Base-by-base conservation (phyloP, 2,329 filamentous ascomycete species). In the Diplodia scrobiculata region DNA sequence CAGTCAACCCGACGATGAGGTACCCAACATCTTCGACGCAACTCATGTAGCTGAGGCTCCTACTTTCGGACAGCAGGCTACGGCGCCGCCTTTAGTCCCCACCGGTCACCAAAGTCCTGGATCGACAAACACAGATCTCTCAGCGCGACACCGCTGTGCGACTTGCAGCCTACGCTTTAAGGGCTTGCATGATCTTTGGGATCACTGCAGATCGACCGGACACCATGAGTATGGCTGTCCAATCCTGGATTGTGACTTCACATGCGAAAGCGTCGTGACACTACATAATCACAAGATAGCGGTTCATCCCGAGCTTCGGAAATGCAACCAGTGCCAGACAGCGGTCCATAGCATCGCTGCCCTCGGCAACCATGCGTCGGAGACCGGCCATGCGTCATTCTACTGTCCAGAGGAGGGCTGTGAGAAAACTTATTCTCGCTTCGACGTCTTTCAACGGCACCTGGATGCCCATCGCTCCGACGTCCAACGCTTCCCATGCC, bases 401-500 rank as follows among this genome's bases (percentile, higher is more conserved):
- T 29, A 19, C 14, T 71, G 69, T 58, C 13, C 47, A 4, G n/a
- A 65, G 19, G 13, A 45, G 2, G 66, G 53, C 4, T 72, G 70
- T 55, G 59, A 21, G 5, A 68, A 67, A 34, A 41, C 55, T 0
- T 71, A 68, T 25, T 53, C 69, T 2, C 65, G 70, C 3, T 34
- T 53, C 5, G 70, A 72, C 38, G 68, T 62, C 19, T 65, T 58
- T 19, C 2, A 45, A 34, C 59, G 70, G 14, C 70, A 72, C 48
- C 21, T 58, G 38, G 60, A 55, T 10, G 51, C 29, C 1, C 70
- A 72, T 53, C n/a, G 63, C 17, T 21, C 63, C 5, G 54, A 67
- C 48, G 36, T 41, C 13, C 27, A 27, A 27, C 60, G 70, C 0
- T 75, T 72, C 47, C 72, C 73, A 5, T 80, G 78, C 48, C 64